Base-by-base conservation (phyloP, 441 rosid species). In the Raphanus hybrid region DNA sequence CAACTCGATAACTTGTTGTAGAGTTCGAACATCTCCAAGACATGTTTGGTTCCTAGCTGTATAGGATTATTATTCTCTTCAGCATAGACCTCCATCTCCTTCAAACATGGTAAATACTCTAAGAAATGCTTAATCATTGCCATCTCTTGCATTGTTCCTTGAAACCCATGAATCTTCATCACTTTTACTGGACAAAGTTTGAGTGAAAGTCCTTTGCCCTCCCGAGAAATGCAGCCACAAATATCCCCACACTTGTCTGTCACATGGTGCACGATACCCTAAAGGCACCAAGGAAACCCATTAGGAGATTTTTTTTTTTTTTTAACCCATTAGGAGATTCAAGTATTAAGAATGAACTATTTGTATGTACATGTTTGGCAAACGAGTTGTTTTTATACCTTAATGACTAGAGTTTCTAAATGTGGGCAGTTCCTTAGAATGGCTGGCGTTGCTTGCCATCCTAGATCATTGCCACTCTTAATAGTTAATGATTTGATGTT, bases 391-490 rank as follows among this genome's bases (percentile, higher is more conserved):
- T 9, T 41, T 41, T 41, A 9, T 41, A 41, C 48, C 48, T 41
- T 3, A 41, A 41, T 41, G 61, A 12, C 2, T 32, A 75, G 48
- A 32, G 26, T 16, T 67, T 75, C 73, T 59, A 75, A 32, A 27
- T 45, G 60, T 3, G 67, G 67, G 45, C 73, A 75, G 15, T 59
- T 67, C 35, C 54, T 58, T 43, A 75, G 15, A 10, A 75, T 67
- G 43, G 34, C 37, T 12, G 78, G 67, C 61, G 67, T 43, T 29
- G 50, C 67, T 10, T 58, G 61, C 73, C 73, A 75, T 67, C 50
- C 16, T 4, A 15, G 52, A 2, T 29, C 60, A 35, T 48, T 1
- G 54, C n/a, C 54, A 48, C 54, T 48, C 54, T 5, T 4, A 4
- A 75, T 67, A 43, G 0, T 0, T 59, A 75, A 43, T 0, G 11